phyloP scores from a whole-genome alignment of 129 eudicot species.

The Dittrichia graveolens region DNA sequence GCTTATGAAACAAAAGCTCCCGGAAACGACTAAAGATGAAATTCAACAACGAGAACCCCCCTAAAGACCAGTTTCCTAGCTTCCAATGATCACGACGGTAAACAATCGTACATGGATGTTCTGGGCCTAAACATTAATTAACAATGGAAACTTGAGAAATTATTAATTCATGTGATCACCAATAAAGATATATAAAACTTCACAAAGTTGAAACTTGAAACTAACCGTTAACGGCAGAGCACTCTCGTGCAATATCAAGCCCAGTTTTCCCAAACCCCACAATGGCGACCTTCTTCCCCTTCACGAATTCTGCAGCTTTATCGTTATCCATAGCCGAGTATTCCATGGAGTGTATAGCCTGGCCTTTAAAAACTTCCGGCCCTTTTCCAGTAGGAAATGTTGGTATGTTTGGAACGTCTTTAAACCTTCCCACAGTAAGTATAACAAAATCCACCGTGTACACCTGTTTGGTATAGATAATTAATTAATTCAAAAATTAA shows the following conservation, averaged over 20 bases:
- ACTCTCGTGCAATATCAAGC: slow-evolving; percentile 56
- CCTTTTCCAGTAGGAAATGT: slow-evolving; percentile 47
- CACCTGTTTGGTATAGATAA: slow-evolving; percentile 30
- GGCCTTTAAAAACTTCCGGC: slow-evolving; percentile 48
- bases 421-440: slow-evolving; percentile 54
- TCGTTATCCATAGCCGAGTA: slow-evolving; percentile 40
- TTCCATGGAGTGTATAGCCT: slow-evolving; percentile 58
- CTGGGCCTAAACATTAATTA: slow-evolving; percentile 33
- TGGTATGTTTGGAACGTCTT: slow-evolving; percentile 58
- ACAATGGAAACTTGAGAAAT: neutral
- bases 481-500: neutral
- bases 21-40: slow-evolving; percentile 49
- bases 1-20: slow-evolving; percentile 57
- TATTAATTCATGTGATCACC: neutral
- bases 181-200: neutral
- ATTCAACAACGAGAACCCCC: slow-evolving; percentile 48
- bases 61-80: slow-evolving; percentile 46
- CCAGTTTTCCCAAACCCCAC: slow-evolving; percentile 58
- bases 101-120: slow-evolving; percentile 48
- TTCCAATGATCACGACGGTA: slow-evolving; percentile 53
- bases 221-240: slow-evolving; percentile 45
- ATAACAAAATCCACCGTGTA: slow-evolving; percentile 54
- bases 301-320: slow-evolving; percentile 34
- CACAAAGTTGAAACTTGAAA: neutral
- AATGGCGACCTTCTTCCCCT: slow-evolving; percentile 48